phyloP scores from a whole-genome alignment of 371 early-diverging fungal species.

The Syncephalis plumigaleata region DNA sequence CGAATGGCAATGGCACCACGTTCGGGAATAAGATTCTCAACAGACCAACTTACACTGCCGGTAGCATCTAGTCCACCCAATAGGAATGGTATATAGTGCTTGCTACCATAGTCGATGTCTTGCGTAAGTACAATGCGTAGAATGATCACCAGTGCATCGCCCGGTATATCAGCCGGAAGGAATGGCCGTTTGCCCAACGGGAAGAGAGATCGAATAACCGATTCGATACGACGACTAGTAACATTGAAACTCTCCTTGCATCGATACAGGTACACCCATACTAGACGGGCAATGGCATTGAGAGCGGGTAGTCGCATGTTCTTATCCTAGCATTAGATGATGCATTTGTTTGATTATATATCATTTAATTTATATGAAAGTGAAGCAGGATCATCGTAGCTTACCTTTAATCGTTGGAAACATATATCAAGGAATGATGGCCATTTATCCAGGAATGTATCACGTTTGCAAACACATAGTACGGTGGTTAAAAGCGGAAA shows the following conservation, averaged over 20 bases:
- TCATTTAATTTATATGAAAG: constrained; percentile 1
- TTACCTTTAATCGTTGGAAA: constrained; percentile 59
- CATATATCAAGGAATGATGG: constrained; percentile 51
- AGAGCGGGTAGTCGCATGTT: constrained; percentile 46
- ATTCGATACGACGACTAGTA: neutral
- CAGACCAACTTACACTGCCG: constrained; percentile 17
- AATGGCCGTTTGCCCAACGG: constrained; percentile 50
- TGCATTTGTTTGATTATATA: too few species aligned
- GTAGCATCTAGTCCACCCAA: constrained; percentile 26
- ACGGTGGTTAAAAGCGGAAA: constrained; percentile 75
- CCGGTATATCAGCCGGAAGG: constrained; percentile 46
- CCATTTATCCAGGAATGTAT: constrained; percentile 76
- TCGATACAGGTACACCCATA: constrained; percentile 89
- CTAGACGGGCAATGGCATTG: constrained; percentile 59
- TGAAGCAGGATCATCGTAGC: neutral
- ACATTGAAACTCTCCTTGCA: constrained; percentile 40
- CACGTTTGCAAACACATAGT: constrained; percentile 74
- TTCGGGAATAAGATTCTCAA: constrained; percentile 45
- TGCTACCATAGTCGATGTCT: constrained; percentile 63
- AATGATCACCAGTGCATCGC: constrained; percentile 30
- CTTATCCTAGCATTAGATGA: too few species aligned
- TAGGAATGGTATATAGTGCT: constrained; percentile 31
- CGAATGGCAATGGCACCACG: constrained; percentile 55
- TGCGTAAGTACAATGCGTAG: constrained; percentile 61
- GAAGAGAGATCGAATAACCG: constrained; percentile 11